A percentile compares a stretch with the other conserved stretches of the same genome.
These are phyloP conservation scores for Phytophthora megakarya DNA, from an alignment of 352 stramenopile genomes.

Conservation along the genomic window DNA sequence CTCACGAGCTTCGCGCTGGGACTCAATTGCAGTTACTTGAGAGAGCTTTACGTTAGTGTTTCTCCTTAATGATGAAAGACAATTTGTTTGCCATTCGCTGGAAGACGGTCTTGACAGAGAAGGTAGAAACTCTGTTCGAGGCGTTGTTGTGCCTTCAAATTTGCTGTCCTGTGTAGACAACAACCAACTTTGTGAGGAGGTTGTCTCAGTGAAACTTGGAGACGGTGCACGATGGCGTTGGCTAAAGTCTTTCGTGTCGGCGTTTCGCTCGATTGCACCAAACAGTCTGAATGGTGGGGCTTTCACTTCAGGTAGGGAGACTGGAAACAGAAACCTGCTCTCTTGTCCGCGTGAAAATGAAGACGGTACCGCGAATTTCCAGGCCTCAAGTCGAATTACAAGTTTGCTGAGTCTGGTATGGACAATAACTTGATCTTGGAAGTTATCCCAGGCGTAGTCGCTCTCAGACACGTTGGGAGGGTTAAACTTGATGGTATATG, in stretches of 20 bases:
- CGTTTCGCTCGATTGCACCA: slow-evolving; percentile 48
- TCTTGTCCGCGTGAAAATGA: not conserved
- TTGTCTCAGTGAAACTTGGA: not conserved
- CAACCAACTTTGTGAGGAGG: not conserved
- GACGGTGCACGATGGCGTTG: slow-evolving; percentile 8
- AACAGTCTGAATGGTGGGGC: slow-evolving; percentile 63
- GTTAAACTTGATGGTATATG: slow-evolving; percentile 49
- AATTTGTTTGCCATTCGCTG: slow-evolving; percentile 1
- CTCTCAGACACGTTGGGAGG: slow-evolving; percentile 40
- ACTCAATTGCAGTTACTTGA: slow-evolving; percentile 28
- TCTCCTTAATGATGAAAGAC: not conserved
- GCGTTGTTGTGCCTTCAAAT: not conserved
- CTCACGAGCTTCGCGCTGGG: slow-evolving; percentile 37
- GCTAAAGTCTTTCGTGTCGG: not conserved
- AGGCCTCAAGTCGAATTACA: slow-evolving; percentile 43
- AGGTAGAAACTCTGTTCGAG: not conserved
- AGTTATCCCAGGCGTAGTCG: slow-evolving; percentile 65
- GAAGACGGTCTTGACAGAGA: slow-evolving; percentile 18
- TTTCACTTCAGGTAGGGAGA: slow-evolving; percentile 40
- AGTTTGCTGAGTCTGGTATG: slow-evolving; percentile 63
- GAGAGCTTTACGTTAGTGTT: not conserved
- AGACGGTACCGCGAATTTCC: slow-evolving; percentile 13
- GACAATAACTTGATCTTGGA: slow-evolving; percentile 70
- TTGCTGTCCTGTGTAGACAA: slow-evolving; percentile 7
- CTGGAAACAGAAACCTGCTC: slow-evolving; percentile 29